Evolutionary conservation across 1,139 yeast species (phyloP), one percentile per base, ranked within the genome.

Genomic region (Candida pseudoviswanathii): DNA sequence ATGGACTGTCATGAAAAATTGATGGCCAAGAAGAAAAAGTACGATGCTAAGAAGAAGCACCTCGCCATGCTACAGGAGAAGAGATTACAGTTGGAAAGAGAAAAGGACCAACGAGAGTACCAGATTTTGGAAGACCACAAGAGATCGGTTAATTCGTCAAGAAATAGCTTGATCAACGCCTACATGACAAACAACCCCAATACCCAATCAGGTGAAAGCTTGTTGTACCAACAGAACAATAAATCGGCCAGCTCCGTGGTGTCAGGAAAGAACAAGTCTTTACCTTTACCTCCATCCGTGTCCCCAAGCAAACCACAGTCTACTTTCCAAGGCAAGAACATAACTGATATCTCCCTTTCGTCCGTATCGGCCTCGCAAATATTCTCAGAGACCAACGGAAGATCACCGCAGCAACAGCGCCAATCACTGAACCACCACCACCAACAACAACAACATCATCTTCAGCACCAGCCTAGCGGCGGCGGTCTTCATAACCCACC

Each of bases 1-100:
- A 89, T 94, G 89, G 78, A 80, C 37, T 94, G 99, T 65, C 98
- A 94, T 67, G 95, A 90, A 62, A 84, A 86, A 60, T 71, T 94
- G 52, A 73, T 94, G 66, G 94, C 85, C 31, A 80, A 84, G 58
- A 85, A 86, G 72, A 77, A 73, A 53, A 73, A 71, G 56, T 78
- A 80, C 56, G 85, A 81, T 58, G 62, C 70, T 47, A 73, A 73
- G 58, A 72, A 75, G 64, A 76, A 68, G 49, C 69, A 66, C 49
- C 50, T 64, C 54, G 67, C 68, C 9, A 27, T 39, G 34, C 37
- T 49, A 21, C 54, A 50, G 30, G 52, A 48, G 29, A 52, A 54
- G 30, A 46, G 53, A 25, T 47, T 45, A 32, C 49, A 41, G 39
- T 38, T 42, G 39, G 51, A 51, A 27, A 43, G 45, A n/a, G 54